These are phyloP conservation scores for Microbotryomycetes sp. DNA, from an alignment of 1,284 basidiomycete genomes.

Conservation along the genomic window DNA sequence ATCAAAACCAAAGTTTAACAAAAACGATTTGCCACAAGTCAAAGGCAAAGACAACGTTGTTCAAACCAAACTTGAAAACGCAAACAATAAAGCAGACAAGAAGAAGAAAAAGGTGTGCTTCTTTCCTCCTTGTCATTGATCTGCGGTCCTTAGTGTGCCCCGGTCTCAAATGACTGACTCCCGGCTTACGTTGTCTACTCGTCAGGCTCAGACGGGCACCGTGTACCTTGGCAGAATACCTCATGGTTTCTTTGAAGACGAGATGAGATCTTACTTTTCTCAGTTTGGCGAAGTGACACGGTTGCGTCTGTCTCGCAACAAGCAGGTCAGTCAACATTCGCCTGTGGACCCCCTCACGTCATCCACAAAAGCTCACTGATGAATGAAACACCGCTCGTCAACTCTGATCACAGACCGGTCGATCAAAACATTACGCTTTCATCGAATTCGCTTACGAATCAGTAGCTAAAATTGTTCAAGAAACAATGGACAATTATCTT, in stretches of 20 bases:
- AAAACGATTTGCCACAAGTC: constrained; percentile 66
- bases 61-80: constrained; percentile 59
- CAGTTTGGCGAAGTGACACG: constrained; percentile 92
- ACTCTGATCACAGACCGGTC: constrained; percentile 62
- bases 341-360: neutral
- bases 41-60: constrained; percentile 67
- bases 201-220: constrained; percentile 61
- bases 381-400: neutral
- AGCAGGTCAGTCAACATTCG: constrained; percentile 55
- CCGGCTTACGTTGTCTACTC: neutral
- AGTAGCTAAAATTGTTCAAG: constrained; percentile 90
- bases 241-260: constrained; percentile 93
- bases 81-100: constrained; percentile 64
- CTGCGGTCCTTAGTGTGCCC: neutral
- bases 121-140: neutral
- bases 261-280: constrained; percentile 84
- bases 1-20: constrained; percentile 49
- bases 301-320: constrained; percentile 84
- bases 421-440: constrained; percentile 94
- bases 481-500: constrained; percentile 99
- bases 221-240: constrained; percentile 86
- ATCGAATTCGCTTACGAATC: constrained; percentile 85
- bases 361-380: neutral
- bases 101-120: constrained; percentile 62
- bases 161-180: neutral